phyloP scores from a whole-genome alignment of 768 basidiomycete genomes.

The Tulasnella calospora region DNA sequence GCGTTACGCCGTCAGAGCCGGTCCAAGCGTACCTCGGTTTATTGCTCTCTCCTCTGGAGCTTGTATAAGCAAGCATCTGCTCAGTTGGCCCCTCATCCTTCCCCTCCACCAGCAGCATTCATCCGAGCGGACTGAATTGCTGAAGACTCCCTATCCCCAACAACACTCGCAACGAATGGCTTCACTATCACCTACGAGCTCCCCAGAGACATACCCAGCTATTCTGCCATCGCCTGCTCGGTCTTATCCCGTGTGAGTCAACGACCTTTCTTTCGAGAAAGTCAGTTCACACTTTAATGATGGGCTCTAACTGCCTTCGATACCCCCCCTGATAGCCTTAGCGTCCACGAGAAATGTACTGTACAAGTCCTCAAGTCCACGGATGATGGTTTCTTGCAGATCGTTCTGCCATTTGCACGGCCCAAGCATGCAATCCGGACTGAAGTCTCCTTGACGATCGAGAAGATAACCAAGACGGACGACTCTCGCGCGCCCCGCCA shows the following conservation, averaged over 20 bases:
- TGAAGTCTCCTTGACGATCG: neutral
- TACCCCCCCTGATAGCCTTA: neutral
- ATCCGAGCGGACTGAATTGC: neutral
- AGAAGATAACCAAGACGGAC: neutral
- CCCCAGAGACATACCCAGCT: neutral
- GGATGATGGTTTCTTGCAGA: neutral
- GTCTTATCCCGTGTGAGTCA: neutral
- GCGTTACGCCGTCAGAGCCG: neutral
- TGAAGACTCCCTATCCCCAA: neutral
- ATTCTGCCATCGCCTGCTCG: neutral
- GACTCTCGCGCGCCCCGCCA: neutral
- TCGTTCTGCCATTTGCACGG: neutral
- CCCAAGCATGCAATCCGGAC: neutral
- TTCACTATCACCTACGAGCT: neutral
- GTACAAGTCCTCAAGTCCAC: neutral
- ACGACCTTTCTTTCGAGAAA: neutral
- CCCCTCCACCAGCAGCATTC: neutral
- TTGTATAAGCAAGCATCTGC: neutral
- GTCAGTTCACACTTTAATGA: neutral
- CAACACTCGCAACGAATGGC: neutral
- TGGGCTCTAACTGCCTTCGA: neutral
- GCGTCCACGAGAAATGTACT: neutral
- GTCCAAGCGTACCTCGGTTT: neutral
- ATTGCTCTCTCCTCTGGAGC: neutral
- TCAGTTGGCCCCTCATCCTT: neutral